A percentile compares a stretch with the other conserved stretches of the same genome.
Evolutionary conservation across 805 yeast species (phyloP).

Genomic region (Priceomyces carsonii): DNA sequence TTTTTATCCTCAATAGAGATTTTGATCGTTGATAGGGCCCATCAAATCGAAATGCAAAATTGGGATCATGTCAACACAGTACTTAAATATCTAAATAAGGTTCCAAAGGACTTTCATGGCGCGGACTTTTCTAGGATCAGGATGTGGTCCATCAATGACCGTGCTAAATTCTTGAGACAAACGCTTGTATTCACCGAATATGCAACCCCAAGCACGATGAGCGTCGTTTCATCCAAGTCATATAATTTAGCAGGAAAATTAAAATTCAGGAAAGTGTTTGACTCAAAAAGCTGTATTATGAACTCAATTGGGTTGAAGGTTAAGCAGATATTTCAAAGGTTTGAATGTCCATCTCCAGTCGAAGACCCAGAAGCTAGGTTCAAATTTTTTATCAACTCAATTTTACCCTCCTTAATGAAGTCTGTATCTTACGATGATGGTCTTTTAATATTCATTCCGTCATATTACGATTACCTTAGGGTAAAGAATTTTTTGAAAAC

Average conservation of each 20-base stretch:
- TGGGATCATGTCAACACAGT: slow-evolving; percentile 79
- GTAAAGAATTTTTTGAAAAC: slow-evolving; percentile 68
- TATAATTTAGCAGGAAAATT: slow-evolving; percentile 61
- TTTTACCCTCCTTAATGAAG: slow-evolving; percentile 70
- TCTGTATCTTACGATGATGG: slow-evolving; percentile 69
- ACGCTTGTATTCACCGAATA: slow-evolving; percentile 74
- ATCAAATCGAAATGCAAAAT: slow-evolving; percentile 87
- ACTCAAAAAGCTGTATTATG: slow-evolving; percentile 54
- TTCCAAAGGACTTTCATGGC: slow-evolving; percentile 75
- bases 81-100: slow-evolving; percentile 65
- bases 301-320: slow-evolving; percentile 65
- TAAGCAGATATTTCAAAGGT: slow-evolving; percentile 70
- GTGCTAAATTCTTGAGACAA: slow-evolving; percentile 73
- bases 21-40: slow-evolving; percentile 76
- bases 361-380: slow-evolving; percentile 83
- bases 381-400: slow-evolving; percentile 71
- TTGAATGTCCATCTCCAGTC: slow-evolving; percentile 53
- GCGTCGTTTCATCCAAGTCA: slow-evolving; percentile 48
- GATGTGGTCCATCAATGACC: slow-evolving; percentile 89
- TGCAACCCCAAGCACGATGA: slow-evolving; percentile 78
- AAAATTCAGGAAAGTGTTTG: slow-evolving; percentile 50
- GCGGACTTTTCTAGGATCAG: slow-evolving; percentile 91
- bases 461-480: slow-evolving; percentile 82
- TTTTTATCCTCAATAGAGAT: slow-evolving; percentile 89
- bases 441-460: slow-evolving; percentile 76